Conservation (phyloP, 306 rosid species). For the Cucurbita moschata region DNA sequence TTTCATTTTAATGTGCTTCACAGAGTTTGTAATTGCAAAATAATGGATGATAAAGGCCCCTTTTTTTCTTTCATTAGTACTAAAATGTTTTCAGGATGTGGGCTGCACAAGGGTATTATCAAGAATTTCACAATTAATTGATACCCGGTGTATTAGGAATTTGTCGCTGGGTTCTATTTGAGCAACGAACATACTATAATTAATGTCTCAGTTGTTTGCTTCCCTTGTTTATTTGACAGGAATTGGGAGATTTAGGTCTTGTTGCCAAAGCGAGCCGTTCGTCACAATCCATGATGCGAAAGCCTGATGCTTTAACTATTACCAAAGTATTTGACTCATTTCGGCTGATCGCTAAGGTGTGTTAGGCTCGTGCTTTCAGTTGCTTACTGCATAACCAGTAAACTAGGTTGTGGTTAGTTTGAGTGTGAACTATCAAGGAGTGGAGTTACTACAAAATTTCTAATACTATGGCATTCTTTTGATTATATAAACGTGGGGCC, state of each 20-base stretch:
- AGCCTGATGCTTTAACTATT: conserved; percentile 65
- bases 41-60: neutral
- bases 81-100: neutral
- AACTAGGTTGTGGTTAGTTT: neutral
- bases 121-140: neutral
- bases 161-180: neutral
- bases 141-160: neutral
- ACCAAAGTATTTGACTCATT: conserved; percentile 65
- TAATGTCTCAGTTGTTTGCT: neutral
- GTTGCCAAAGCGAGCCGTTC: conserved; percentile 77
- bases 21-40: neutral
- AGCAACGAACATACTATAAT: neutral
- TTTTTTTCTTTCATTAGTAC: neutral
- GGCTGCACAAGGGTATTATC: neutral
- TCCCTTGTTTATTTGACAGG: conserved; percentile 17
- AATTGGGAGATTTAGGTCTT: conserved; percentile 67
- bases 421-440: neutral
- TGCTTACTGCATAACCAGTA: neutral
- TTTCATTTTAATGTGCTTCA: neutral
- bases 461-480: neutral
- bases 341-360: conserved; percentile 68
- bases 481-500: neutral
- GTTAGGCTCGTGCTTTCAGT: neutral
- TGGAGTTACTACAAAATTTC: neutral
- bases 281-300: conserved; percentile 70